phyloP scores from a whole-genome alignment of 192 early-diverging fungal species.

The Entomortierella lignicola region DNA sequence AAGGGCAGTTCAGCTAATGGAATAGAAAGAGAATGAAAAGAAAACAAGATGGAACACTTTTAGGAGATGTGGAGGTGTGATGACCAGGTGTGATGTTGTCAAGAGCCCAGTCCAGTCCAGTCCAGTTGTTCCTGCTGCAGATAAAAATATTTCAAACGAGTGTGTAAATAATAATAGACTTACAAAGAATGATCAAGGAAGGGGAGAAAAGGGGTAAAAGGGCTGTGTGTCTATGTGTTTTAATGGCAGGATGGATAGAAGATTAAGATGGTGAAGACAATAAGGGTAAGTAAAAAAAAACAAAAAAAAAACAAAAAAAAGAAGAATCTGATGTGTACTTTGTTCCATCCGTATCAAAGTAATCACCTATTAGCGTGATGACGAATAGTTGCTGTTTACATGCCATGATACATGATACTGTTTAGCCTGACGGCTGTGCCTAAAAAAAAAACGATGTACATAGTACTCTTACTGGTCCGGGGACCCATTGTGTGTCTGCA shows the following conservation, averaged over 20 bases:
- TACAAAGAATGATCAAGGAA: too few species aligned
- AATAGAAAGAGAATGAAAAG: not conserved
- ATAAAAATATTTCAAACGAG: not conserved
- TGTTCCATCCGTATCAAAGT: not conserved
- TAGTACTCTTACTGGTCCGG: too few species aligned
- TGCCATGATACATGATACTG: too few species aligned
- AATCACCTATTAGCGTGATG: too few species aligned
- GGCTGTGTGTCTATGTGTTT: too few species aligned
- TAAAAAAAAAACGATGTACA: too few species aligned
- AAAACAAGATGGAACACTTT: conserved; percentile 6
- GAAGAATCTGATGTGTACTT: not conserved
- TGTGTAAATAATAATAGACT: too few species aligned
- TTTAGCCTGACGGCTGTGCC: too few species aligned
- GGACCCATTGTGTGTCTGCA: too few species aligned
- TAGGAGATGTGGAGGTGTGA: not conserved
- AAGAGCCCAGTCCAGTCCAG: not conserved
- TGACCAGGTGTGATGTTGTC: not conserved
- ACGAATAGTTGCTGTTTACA: too few species aligned
- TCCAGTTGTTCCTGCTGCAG: not conserved
- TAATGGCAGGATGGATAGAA: not conserved
- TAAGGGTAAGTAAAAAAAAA: conserved; percentile 1
- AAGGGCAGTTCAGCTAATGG: too few species aligned
- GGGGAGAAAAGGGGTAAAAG: not conserved
- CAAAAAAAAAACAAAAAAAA: not conserved
- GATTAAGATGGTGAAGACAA: not conserved